A percentile compares a stretch with the other conserved stretches of the same genome.
Evolutionary conservation across 2,329 filamentous ascomycete genomes (phyloP).

Genomic region (Pseudofabraea citricarpa): DNA sequence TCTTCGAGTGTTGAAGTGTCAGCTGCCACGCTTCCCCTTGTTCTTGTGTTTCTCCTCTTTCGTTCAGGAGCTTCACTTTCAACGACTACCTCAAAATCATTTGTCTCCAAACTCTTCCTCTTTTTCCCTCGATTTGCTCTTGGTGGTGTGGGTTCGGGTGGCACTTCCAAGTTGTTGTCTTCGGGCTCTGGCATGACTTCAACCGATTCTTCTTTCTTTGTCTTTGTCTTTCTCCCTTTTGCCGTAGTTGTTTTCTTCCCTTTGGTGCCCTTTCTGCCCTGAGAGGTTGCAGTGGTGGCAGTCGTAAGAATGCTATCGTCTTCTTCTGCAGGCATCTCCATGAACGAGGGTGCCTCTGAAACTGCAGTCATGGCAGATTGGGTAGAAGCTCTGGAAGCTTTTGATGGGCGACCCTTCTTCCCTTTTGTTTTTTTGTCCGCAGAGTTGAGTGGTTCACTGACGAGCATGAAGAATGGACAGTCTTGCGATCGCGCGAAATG

Average conservation of each 20-base stretch:
- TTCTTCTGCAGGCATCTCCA: slow-evolving; percentile 36
- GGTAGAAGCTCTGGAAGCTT: slow-evolving; percentile 60
- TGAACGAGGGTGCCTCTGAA: slow-evolving; percentile 44
- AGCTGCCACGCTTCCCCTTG: slow-evolving; percentile 37
- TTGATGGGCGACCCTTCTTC: slow-evolving; percentile 58
- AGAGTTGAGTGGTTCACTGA: slow-evolving; percentile 43
- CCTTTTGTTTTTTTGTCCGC: slow-evolving; percentile 49
- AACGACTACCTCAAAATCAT: slow-evolving; percentile 5
- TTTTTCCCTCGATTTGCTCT: slow-evolving; percentile 20
- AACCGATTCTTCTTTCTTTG: slow-evolving; percentile 49
- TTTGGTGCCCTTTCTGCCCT: slow-evolving; percentile 45
- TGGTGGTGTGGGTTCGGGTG: slow-evolving; percentile 16
- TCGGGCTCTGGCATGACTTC: slow-evolving; percentile 37
- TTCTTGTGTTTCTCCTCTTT: slow-evolving; percentile 29
- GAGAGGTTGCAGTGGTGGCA: slow-evolving; percentile 52
- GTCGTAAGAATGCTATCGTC: slow-evolving; percentile 59
- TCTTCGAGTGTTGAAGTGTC: slow-evolving; percentile 34
- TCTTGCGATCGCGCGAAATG: slow-evolving; percentile 74
- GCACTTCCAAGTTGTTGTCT: slow-evolving; percentile 26
- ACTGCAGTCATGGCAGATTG: slow-evolving; percentile 49
- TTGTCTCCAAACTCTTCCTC: slow-evolving; percentile 20
- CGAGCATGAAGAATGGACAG: slow-evolving; percentile 78
- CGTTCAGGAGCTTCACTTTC: slow-evolving; percentile 30
- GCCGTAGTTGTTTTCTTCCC: slow-evolving; percentile 49
- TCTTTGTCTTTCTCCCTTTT: slow-evolving; percentile 41